A percentile compares a stretch with the other conserved stretches of the same genome.
Evolutionary conservation across 1,284 basidiomycete species (phyloP).

Genomic region (Tylopilus sp.): DNA sequence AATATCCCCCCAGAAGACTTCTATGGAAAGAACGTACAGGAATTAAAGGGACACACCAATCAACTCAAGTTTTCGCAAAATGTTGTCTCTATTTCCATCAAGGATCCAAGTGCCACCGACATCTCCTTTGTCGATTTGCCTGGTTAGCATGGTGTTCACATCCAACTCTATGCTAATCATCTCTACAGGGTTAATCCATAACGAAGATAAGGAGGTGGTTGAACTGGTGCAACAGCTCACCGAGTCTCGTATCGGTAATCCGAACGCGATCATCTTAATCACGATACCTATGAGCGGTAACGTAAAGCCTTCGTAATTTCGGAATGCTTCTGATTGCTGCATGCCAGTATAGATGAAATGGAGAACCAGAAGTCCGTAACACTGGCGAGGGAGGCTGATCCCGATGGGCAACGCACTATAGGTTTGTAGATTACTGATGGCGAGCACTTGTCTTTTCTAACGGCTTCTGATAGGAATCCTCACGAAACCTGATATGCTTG

Average conservation of each 20-base stretch:
- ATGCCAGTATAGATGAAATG: slow-evolving; percentile 49
- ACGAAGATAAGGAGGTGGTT: slow-evolving; percentile 43
- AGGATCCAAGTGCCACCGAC: slow-evolving; percentile 42
- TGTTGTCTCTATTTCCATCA: slow-evolving; percentile 48
- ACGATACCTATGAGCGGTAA: slow-evolving; percentile 61
- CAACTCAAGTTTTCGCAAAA: slow-evolving; percentile 52
- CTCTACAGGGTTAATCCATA: slow-evolving; percentile 51
- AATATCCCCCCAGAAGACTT: slow-evolving; percentile 34
- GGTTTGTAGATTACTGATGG: slow-evolving; percentile 34
- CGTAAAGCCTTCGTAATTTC: neutral
- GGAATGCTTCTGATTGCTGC: neutral
- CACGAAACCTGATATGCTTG: slow-evolving; percentile 60
- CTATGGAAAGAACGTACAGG: slow-evolving; percentile 29
- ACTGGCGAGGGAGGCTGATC: slow-evolving; percentile 52
- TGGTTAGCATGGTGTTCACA: slow-evolving; percentile 29
- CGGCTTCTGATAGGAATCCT: slow-evolving; percentile 45
- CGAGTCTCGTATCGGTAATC: slow-evolving; percentile 40
- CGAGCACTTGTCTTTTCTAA: neutral
- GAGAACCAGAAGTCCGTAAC: slow-evolving; percentile 58
- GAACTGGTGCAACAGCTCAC: slow-evolving; percentile 47
- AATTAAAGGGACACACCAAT: slow-evolving; percentile 27
- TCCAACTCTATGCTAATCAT: slow-evolving; percentile 1
- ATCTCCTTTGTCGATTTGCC: slow-evolving; percentile 51
- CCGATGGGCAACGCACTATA: slow-evolving; percentile 53
- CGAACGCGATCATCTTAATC: slow-evolving; percentile 54